Percentiles rank a stretch among this genome's conserved stretches.
Conservation (phyloP, 192 early-diverging fungal genomes). For the Jimgerdemannia lactiflua region DNA sequence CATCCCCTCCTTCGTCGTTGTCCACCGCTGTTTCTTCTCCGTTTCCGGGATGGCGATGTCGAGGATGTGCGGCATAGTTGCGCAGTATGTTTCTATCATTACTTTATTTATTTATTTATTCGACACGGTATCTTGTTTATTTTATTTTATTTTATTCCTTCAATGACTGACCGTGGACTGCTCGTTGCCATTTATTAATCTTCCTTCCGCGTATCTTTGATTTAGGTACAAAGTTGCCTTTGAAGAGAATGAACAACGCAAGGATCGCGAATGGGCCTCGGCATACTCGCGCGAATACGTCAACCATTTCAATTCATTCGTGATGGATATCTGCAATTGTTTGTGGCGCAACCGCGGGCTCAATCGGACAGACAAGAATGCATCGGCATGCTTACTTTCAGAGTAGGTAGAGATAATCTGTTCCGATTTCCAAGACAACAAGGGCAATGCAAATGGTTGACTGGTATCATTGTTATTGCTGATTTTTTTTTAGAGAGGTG, state of each 20-base stretch:
- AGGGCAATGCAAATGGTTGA: not conserved
- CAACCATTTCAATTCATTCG: constrained; percentile 48
- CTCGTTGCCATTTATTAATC: not conserved
- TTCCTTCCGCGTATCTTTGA: not conserved
- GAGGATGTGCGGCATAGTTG: constrained; percentile 45
- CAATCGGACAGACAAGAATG: constrained; percentile 33
- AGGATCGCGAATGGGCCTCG: constrained; percentile 17
- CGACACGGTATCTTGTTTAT: no score
- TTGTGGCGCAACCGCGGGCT: constrained; percentile 44
- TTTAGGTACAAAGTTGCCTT: constrained; percentile 37
- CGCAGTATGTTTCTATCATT: constrained; percentile 17
- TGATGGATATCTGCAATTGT: constrained; percentile 50
- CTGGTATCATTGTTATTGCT: not conserved
- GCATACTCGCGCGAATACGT: constrained; percentile 35
- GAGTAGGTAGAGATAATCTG: constrained; percentile 22
- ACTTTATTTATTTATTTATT: not conserved
- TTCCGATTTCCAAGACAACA: constrained; percentile 2
- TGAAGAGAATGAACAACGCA: constrained; percentile 29
- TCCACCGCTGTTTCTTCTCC: constrained; percentile 43
- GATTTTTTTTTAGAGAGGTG: constrained; percentile 1
- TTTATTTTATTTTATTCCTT: no score
- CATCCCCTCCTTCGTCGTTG: constrained; percentile 37
- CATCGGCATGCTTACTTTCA: constrained; percentile 33
- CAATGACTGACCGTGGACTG: no score
- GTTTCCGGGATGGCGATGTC: constrained; percentile 40